phyloP scores from a whole-genome alignment of 768 basidiomycete species.

The Leccinum uliginosum region DNA sequence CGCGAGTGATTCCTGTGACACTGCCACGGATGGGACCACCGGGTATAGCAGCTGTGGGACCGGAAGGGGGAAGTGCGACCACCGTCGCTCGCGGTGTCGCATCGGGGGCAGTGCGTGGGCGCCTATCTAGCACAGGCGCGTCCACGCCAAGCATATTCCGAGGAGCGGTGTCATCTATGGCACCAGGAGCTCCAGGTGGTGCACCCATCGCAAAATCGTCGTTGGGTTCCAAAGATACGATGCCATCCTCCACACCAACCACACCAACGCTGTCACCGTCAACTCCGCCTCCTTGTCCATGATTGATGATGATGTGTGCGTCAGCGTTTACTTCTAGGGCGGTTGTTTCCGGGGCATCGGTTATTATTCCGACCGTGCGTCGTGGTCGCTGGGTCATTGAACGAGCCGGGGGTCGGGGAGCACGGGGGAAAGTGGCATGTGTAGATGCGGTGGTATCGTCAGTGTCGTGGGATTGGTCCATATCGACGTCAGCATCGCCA shows the following conservation, averaged over 20 bases:
- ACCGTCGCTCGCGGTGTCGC: conserved; percentile 62
- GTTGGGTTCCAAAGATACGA: conserved; percentile 74
- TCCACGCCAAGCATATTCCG: conserved; percentile 27
- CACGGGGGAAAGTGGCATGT: conserved; percentile 31
- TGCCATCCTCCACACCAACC: conserved; percentile 64
- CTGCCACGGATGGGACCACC: conserved; percentile 17
- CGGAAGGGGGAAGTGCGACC: conserved; percentile 45
- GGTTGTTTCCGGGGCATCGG: conserved; percentile 34
- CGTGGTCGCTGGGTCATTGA: conserved; percentile 35
- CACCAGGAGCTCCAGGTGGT: conserved; percentile 87
- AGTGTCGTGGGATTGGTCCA: conserved; percentile 39
- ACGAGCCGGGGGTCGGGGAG: conserved; percentile 23
- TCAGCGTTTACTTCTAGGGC: conserved; percentile 40
- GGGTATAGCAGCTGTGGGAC: conserved; percentile 5
- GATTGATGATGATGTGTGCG: conserved; percentile 50
- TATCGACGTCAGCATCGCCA: conserved; percentile 51
- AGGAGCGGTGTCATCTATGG: conserved; percentile 41
- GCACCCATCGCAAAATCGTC: conserved; percentile 90
- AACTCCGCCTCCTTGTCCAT: conserved; percentile 36
- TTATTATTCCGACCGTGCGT: conserved; percentile 46
- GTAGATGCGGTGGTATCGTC: conserved; percentile 26
- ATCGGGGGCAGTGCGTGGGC: conserved; percentile 44
- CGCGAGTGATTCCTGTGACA: conserved; percentile 11
- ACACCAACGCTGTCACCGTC: conserved; percentile 40
- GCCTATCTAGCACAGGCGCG: conserved; percentile 27